Conservation (phyloP, 805 yeast genomes). For the Jamesozyma rosinii region DNA sequence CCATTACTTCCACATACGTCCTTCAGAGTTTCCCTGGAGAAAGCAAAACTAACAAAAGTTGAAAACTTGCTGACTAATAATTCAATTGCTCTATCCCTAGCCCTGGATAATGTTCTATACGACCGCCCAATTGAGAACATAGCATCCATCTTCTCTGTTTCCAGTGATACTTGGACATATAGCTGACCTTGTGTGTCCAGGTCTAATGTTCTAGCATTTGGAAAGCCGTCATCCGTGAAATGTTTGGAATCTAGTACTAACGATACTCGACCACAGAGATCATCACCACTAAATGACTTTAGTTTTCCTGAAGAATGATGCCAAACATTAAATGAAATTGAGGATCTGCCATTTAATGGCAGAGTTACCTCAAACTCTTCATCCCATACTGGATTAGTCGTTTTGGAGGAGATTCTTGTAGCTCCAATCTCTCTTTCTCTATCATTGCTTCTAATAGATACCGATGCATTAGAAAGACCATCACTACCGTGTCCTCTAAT, state of each 20-base stretch:
- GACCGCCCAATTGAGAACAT: slow-evolving; percentile 73
- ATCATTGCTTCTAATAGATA: slow-evolving; percentile 51
- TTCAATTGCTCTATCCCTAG: slow-evolving; percentile 58
- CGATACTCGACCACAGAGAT: slow-evolving; percentile 55
- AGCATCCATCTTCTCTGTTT: slow-evolving; percentile 72
- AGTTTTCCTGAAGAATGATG: slow-evolving; percentile 39
- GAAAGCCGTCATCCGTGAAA: slow-evolving; percentile 59
- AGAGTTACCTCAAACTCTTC: slow-evolving; percentile 63
- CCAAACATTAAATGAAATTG: slow-evolving; percentile 61
- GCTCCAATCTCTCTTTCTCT: slow-evolving; percentile 51
- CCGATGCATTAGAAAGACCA: slow-evolving; percentile 48
- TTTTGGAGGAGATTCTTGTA: slow-evolving; percentile 55
- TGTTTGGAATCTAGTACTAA: slow-evolving; percentile 53
- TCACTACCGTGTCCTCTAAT: slow-evolving; percentile 40
- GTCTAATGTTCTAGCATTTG: slow-evolving; percentile 50
- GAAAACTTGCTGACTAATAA: slow-evolving; percentile 67
- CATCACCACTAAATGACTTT: slow-evolving; percentile 39
- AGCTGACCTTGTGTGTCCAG: slow-evolving; percentile 63
- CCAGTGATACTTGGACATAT: slow-evolving; percentile 59
- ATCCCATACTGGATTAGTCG: slow-evolving; percentile 73
- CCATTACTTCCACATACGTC: slow-evolving; percentile 47
- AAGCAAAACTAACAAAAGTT: slow-evolving; percentile 46
- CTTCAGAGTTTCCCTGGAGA: slow-evolving; percentile 50
- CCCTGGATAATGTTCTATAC: slow-evolving; percentile 51
- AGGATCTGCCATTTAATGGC: slow-evolving; percentile 35